Evolutionary conservation across 148 eudicot genomes (phyloP).

Genomic region (Limonium bicolor): DNA sequence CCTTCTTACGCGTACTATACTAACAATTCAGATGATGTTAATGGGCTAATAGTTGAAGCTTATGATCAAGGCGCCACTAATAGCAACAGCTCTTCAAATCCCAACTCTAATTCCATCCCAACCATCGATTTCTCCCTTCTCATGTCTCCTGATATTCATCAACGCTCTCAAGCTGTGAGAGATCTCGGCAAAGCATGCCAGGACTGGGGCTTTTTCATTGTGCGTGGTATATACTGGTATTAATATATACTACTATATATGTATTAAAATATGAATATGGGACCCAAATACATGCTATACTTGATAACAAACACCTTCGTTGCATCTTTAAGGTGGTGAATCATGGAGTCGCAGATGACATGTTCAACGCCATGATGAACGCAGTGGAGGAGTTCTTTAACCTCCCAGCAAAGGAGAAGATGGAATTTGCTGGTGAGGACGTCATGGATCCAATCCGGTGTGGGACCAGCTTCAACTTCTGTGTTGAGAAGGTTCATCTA

Average conservation of each 20-base stretch:
- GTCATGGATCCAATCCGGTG: constrained; percentile 25
- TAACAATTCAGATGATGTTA: too few species aligned
- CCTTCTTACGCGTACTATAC: too few species aligned
- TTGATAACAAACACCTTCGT: too few species aligned
- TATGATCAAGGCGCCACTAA: too few species aligned
- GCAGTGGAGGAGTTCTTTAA: constrained; percentile 22
- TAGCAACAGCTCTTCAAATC: too few species aligned
- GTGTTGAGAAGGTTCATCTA: constrained; percentile 13
- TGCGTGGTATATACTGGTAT: constrained; percentile 5
- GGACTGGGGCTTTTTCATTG: constrained; percentile 42
- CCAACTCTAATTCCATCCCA: constrained; percentile 16
- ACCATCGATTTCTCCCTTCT: constrained; percentile 21
- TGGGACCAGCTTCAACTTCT: constrained; percentile 28
- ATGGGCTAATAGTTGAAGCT: too few species aligned
- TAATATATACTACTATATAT: too few species aligned
- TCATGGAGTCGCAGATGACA: constrained; percentile 35
- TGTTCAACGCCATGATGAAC: constrained; percentile 20
- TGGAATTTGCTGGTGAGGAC: constrained; percentile 16
- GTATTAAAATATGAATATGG: too few species aligned
- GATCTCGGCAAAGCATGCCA: constrained; percentile 27
- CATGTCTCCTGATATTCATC: constrained; percentile 13
- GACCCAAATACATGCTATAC: too few species aligned
- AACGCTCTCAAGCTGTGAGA: constrained; percentile 13
- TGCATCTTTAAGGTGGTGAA: constrained; percentile 49
- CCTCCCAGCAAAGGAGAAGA: constrained; percentile 33